Conservation (phyloP, 2,329 filamentous ascomycete species). For the Talaromyces sp. region DNA sequence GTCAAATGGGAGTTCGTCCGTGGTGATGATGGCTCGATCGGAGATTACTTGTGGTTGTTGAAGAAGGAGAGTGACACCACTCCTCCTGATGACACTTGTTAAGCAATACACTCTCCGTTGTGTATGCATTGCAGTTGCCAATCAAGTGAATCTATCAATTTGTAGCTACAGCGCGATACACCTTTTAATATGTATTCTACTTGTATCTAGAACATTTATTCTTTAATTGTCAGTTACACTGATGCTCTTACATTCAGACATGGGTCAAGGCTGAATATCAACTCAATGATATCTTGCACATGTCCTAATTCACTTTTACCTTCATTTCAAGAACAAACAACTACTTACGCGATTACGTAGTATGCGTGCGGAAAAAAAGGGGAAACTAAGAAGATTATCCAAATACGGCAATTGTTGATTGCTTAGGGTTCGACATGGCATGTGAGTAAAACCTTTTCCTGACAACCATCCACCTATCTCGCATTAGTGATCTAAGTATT, state of each 20-base stretch:
- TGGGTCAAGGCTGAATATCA: not conserved
- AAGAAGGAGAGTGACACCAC: constrained; percentile 23
- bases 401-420: not conserved
- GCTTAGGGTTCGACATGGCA: not conserved
- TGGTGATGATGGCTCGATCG: constrained; percentile 37
- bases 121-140: not conserved
- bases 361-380: not conserved
- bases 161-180: not conserved
- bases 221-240: not conserved
- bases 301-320: not conserved
- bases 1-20: constrained; percentile 48
- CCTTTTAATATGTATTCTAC: not conserved
- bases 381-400: not conserved
- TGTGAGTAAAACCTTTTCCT: not conserved
- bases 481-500: no score
- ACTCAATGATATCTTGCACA: not conserved
- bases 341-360: not conserved
- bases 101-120: not conserved
- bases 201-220: not conserved
- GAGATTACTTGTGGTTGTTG: constrained; percentile 38
- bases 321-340: not conserved
- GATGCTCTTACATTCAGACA: not conserved
- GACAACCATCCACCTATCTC: no score
- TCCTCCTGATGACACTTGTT: constrained; percentile 12
- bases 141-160: no score